These are phyloP conservation scores for Tolypocladium inflatum DNA, from an alignment of 2,329 filamentous ascomycete species.

Conservation along the genomic window DNA sequence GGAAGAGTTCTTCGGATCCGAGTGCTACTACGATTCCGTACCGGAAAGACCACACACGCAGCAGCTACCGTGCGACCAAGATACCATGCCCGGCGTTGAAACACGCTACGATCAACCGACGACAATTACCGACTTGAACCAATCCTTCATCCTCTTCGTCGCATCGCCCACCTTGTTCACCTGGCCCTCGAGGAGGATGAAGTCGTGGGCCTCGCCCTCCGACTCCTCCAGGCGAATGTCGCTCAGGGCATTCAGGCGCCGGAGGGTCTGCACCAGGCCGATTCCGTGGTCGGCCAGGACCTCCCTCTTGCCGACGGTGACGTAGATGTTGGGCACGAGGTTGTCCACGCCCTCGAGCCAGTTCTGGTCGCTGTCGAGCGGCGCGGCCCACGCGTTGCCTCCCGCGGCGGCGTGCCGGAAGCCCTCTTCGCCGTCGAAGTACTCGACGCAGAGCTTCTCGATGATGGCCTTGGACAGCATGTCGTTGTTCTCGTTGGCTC, in stretches of 20 bases:
- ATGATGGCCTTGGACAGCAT: conserved; percentile 18
- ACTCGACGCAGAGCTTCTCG: background rate
- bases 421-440: conserved; percentile 5
- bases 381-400: conserved; percentile 15
- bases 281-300: conserved; percentile 19
- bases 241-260: conserved; percentile 7
- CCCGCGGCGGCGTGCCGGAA: conserved; percentile 5
- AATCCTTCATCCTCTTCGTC: conserved; percentile 19
- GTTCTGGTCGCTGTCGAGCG: conserved; percentile 15
- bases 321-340: conserved; percentile 15
- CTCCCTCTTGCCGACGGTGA: conserved; percentile 22
- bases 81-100: no score
- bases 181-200: conserved; percentile 19
- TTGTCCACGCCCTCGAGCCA: conserved; percentile 17
- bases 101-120: background rate
- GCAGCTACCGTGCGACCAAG: no score
- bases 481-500: conserved; percentile 18
- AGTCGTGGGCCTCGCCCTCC: conserved; percentile 22
- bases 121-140: conserved; percentile 13
- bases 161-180: conserved; percentile 14
- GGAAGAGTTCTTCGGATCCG: no score
- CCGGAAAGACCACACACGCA: no score
- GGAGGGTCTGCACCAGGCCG: conserved; percentile 13
- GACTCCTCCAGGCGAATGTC: conserved; percentile 17
- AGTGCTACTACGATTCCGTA: no score